A percentile compares a stretch with the other conserved stretches of the same genome.
phyloP scores from a whole-genome alignment of 164 flowering plant genomes.

The Magnolia changhungtana region DNA sequence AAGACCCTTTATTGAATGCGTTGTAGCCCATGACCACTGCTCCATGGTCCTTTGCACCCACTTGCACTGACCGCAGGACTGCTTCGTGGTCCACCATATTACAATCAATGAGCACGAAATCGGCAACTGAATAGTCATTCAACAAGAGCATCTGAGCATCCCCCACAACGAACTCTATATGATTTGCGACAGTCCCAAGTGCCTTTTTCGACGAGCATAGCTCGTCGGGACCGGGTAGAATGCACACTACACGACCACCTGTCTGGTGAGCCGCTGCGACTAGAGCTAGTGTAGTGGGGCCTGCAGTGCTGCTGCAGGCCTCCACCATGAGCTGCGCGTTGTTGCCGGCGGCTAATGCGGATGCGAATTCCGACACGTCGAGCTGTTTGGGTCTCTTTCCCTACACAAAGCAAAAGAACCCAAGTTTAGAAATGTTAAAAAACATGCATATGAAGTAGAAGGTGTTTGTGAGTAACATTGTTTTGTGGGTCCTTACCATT shows the following conservation, averaged over 20 bases:
- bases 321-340: conserved; percentile 65
- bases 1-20: conserved; percentile 51
- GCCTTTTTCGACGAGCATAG: conserved; percentile 28
- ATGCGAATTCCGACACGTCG: conserved; percentile 61
- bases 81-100: conserved; percentile 47
- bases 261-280: conserved; percentile 74
- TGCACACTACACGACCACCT: conserved; percentile 65
- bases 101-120: conserved; percentile 70
- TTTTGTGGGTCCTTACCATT: conserved; percentile 49
- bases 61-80: conserved; percentile 33
- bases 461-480: too few relatives aligned
- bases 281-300: conserved; percentile 46
- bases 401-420: conserved; percentile 26
- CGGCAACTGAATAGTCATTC: conserved; percentile 44
- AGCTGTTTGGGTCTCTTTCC: conserved; percentile 64
- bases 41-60: conserved; percentile 17
- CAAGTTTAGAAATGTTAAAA: background rate
- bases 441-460: too few relatives aligned
- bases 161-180: conserved; percentile 56
- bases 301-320: conserved; percentile 43
- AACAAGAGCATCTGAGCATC: conserved; percentile 40
- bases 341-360: conserved; percentile 85
- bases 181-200: conserved; percentile 29
- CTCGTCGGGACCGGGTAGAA: conserved; percentile 34
- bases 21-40: conserved; percentile 53